phyloP scores from a whole-genome alignment of 805 yeast species.

The Yueomyces sinensis region DNA sequence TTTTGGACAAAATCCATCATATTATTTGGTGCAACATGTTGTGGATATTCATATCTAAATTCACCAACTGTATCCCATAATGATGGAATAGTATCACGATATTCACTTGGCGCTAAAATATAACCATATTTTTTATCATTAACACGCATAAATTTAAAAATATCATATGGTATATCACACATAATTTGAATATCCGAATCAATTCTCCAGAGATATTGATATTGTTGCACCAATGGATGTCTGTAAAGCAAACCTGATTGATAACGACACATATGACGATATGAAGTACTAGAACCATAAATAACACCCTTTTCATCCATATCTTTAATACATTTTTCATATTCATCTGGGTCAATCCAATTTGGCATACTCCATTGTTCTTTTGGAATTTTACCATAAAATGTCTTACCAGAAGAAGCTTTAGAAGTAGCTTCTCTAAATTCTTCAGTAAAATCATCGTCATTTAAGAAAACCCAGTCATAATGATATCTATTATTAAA shows the following conservation, averaged over 20 bases:
- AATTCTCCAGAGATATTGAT: conserved; percentile 64
- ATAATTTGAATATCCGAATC: conserved; percentile 52
- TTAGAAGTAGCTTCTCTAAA: conserved; percentile 37
- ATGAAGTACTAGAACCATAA: conserved; percentile 52
- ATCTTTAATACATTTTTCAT: conserved; percentile 31
- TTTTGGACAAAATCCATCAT: conserved; percentile 47
- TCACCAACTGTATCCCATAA: conserved; percentile 48
- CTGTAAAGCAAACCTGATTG: conserved; percentile 45
- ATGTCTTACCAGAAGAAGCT: conserved; percentile 42
- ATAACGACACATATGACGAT: conserved; percentile 53
- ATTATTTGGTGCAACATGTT: conserved; percentile 32
- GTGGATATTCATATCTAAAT: conserved; percentile 31
- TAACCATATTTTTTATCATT: conserved; percentile 51
- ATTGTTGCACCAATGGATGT: conserved; percentile 41
- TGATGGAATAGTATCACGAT: conserved; percentile 45
- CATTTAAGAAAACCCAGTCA: conserved; percentile 74
- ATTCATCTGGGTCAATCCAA: conserved; percentile 43
- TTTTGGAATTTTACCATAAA: conserved; percentile 46
- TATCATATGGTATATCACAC: conserved; percentile 53
- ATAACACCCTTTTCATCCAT: conserved; percentile 34
- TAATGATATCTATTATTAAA: conserved; percentile 51
- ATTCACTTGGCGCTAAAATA: conserved; percentile 52
- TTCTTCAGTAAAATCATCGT: conserved; percentile 44
- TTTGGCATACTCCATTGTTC: conserved; percentile 63
- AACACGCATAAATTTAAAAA: conserved; percentile 46